phyloP scores from a whole-genome alignment of 2,329 filamentous ascomycete genomes.

The Paraconiothyrium sp. region DNA sequence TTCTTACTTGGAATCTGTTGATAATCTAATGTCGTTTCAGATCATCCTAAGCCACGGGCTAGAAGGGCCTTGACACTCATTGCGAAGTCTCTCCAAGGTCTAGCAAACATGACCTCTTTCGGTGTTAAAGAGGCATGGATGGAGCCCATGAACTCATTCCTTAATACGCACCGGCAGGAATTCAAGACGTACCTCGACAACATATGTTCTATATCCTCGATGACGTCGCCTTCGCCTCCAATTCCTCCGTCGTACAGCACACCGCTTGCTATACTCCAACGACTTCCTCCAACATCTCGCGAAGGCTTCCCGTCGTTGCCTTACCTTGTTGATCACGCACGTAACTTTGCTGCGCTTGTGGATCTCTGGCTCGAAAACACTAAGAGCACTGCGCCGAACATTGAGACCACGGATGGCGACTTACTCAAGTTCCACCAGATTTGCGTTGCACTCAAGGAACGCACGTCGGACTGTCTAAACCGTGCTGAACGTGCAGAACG shows the following conservation, averaged over 20 bases:
- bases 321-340: conserved; percentile 88
- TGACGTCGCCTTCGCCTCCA: conserved; percentile 64
- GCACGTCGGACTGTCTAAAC: conserved; percentile 61
- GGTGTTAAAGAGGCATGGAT: conserved; percentile 98
- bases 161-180: conserved; percentile 76
- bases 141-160: conserved; percentile 96
- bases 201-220: conserved; percentile 82
- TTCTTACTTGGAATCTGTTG: background rate
- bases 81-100: conserved; percentile 88
- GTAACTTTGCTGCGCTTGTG: conserved; percentile 84
- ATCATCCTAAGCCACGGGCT: conserved; percentile 83
- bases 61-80: conserved; percentile 91
- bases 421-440: conserved; percentile 60
- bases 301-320: conserved; percentile 95
- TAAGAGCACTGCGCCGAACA: conserved; percentile 46
- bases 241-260: conserved; percentile 90
- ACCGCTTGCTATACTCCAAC: conserved; percentile 86
- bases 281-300: conserved; percentile 79
- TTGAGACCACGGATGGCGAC: conserved; percentile 55
- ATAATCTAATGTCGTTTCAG: conserved; percentile 53
- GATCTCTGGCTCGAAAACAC: conserved; percentile 77
- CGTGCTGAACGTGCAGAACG: conserved; percentile 63
- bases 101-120: conserved; percentile 90
- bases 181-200: conserved; percentile 90
- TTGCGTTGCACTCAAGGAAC: conserved; percentile 57